Conservation (phyloP, 108 stramenopile species). For the Mediolabrus comicus region DNA sequence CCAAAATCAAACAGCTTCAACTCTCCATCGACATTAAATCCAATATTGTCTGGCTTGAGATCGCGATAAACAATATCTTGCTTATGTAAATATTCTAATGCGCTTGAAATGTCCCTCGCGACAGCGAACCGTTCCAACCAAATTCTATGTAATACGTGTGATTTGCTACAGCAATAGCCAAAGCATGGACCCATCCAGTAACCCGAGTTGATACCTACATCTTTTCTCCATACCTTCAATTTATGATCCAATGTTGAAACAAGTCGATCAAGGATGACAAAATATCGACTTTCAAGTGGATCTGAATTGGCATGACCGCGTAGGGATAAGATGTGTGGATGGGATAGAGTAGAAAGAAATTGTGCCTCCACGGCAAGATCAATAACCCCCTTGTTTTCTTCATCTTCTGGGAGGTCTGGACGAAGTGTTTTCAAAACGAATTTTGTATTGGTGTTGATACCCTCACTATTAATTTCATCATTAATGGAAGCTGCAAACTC, state of each 20-base stretch:
- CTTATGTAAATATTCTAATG: slow-evolving; percentile 77
- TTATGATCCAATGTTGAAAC: slow-evolving; percentile 69
- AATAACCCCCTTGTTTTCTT: slow-evolving; percentile 80
- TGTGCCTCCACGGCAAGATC: slow-evolving; percentile 88
- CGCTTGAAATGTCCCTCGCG: slow-evolving; percentile 68
- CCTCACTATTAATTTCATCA: slow-evolving; percentile 7
- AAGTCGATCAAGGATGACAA: slow-evolving; percentile 79
- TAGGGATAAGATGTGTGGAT: slow-evolving; percentile 81
- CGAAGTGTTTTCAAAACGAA: slow-evolving; percentile 83
- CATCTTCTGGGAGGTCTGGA: slow-evolving; percentile 77
- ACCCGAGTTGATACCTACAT: slow-evolving; percentile 62
- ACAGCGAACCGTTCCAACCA: slow-evolving; percentile 78
- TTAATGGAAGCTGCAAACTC: slow-evolving; percentile 60
- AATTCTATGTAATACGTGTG: slow-evolving; percentile 61
- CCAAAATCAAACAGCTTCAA: slow-evolving; percentile 3
- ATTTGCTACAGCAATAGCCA: slow-evolving; percentile 81
- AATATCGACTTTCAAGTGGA: slow-evolving; percentile 76
- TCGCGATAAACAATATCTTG: slow-evolving; percentile 79
- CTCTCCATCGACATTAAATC: background rate
- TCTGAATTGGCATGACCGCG: slow-evolving; percentile 80
- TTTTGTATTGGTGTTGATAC: background rate
- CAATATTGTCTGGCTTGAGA: slow-evolving; percentile 27
- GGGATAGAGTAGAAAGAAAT: slow-evolving; percentile 60
- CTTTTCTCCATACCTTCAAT: slow-evolving; percentile 71
- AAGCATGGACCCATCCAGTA: slow-evolving; percentile 58